Evolutionary conservation across 176 grass and related monocot species (phyloP).

Genomic region (Oryza longistaminata): DNA sequence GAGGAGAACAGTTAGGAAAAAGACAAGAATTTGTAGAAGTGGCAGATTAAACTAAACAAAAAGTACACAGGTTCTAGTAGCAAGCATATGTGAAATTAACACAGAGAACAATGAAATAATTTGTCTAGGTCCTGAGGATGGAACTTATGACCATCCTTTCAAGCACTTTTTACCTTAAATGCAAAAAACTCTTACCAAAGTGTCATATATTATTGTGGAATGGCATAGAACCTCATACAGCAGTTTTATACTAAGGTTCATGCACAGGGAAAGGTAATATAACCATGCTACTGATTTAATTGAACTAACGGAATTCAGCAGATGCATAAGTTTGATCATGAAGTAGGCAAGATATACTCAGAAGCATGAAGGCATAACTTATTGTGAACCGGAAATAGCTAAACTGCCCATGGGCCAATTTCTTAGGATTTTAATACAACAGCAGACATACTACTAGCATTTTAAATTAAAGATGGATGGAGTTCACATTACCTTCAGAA

Average conservation of each 20-base stretch:
- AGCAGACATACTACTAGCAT: not conserved
- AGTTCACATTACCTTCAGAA: slow-evolving; percentile 67
- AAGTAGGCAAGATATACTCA: not conserved
- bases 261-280: not conserved
- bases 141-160: not conserved
- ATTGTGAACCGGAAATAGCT: slow-evolving; percentile 11
- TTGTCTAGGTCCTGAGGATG: not conserved
- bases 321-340: not conserved
- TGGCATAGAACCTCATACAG: not conserved
- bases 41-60: not conserved
- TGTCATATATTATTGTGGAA: not conserved
- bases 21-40: not conserved
- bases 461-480: not conserved
- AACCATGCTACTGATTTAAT: not conserved
- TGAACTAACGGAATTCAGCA: not conserved
- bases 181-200: not conserved
- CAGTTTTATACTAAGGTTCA: not conserved
- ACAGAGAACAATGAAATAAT: not conserved
- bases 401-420: not conserved
- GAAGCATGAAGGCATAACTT: not conserved
- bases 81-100: not conserved
- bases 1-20: slow-evolving; percentile 32
- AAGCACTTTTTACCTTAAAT: not conserved
- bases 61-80: not conserved
- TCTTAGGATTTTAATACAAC: not conserved